Base-by-base conservation (phyloP, 2,329 filamentous ascomycete genomes). In the Ceratocystis albifundus region DNA sequence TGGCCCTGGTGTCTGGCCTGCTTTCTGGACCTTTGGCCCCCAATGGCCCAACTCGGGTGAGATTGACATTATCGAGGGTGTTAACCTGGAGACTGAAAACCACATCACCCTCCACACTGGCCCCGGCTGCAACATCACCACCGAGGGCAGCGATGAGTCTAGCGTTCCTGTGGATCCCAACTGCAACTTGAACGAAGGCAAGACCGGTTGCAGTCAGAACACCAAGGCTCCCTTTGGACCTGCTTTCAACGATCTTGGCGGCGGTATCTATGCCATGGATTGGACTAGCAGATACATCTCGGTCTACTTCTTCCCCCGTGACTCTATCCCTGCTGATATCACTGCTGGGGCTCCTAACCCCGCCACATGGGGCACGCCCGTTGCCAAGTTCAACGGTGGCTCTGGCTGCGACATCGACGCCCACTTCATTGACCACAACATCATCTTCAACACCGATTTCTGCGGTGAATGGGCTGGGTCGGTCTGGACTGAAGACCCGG, bases 391-490 rank as follows among this genome's bases (percentile, higher is more conserved):
- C 75, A 76, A 79, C 3, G 83, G 84, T 12, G 81, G 79, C 53
- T 84, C 82, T 0, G 80, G 78, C 66, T 96, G 93, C 76, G 77
- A 92, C 71, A 88, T 96, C 69, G 78, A 85, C 68, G 70, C 75
- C 1, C 81, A 87, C 74, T 95, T 96, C 77, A 77, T 78, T 68
- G 76, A 87, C 68, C 82, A 96, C 77, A 83, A 87, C 71, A 85
- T 96, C 69, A 83, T 93, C 69, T 86, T 94, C 75, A 85, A 93
- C 76, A 94, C 86, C 0, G 89, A 88, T 4, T 90, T 96, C 74
- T 96, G 92, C 75, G 92, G 92, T 22, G 84, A 88, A 72, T 96
- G 91, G 91, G 91, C 91, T 6, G 89, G 89, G 25, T 65, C 70
- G 2, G 84, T 86, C 44, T 96, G 88, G 87, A 71, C 72, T 62